Conservation (phyloP, 768 basidiomycete species). For the Trametopsis cervina region DNA sequence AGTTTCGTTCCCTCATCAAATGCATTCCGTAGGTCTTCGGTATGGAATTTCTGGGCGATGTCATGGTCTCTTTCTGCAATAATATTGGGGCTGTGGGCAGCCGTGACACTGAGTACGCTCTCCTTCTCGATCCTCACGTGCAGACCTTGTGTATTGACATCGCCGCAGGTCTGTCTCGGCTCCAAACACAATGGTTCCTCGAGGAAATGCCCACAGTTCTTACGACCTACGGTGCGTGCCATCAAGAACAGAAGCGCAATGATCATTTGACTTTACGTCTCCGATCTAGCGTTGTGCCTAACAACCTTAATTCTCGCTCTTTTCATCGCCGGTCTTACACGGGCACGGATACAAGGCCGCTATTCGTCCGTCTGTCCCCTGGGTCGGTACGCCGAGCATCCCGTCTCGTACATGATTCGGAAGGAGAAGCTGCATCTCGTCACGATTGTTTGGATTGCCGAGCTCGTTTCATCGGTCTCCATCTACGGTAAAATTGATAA, state of each 20-base stretch:
- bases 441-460: not conserved
- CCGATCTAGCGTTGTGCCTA: slow-evolving; percentile 1
- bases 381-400: not conserved
- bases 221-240: not conserved
- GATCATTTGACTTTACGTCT: not conserved
- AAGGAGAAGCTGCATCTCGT: not conserved
- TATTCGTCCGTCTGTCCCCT: no score
- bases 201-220: not conserved
- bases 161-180: slow-evolving; percentile 1
- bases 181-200: not conserved
- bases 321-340: not conserved
- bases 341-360: not conserved
- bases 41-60: slow-evolving; percentile 1
- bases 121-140: not conserved
- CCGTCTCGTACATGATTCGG: not conserved
- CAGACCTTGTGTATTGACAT: no score
- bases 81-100: slow-evolving; percentile 3
- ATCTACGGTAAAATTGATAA: no score
- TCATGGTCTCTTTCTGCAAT: not conserved
- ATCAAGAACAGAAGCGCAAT: not conserved
- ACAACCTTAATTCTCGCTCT: not conserved
- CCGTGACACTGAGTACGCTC: not conserved
- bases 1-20: no score
- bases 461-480: slow-evolving; percentile 1
- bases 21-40: not conserved